Evolutionary conservation across 352 stramenopile genomes (phyloP).

Genomic region (Detonula confervacea): DNA sequence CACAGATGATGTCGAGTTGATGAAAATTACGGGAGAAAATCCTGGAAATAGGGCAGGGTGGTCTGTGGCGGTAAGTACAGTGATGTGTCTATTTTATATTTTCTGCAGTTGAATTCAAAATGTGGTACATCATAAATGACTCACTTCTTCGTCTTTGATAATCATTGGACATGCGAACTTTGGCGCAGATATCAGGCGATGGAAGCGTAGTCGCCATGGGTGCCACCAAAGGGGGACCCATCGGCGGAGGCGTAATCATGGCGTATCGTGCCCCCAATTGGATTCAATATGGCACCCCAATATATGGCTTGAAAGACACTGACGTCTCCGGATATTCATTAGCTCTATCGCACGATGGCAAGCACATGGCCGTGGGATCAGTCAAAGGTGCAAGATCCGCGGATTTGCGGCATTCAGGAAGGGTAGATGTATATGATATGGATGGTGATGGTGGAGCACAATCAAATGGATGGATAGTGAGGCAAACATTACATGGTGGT

Average conservation of each 20-base stretch:
- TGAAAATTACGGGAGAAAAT: not conserved
- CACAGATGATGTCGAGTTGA: not conserved
- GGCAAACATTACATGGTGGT: not conserved
- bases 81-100: too few species aligned
- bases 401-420: conserved; percentile 18
- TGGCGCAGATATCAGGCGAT: conserved; percentile 39
- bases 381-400: conserved; percentile 14
- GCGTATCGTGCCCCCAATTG: conserved; percentile 25
- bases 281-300: conserved; percentile 10
- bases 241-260: conserved; percentile 12
- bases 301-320: not conserved
- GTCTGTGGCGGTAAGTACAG: conserved; percentile 18
- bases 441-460: too few species aligned
- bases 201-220: conserved; percentile 31
- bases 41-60: conserved; percentile 17
- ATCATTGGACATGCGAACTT: too few species aligned
- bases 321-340: conserved; percentile 31
- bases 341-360: conserved; percentile 25
- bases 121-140: too few species aligned
- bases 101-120: not conserved
- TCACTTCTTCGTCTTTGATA: too few species aligned
- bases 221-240: conserved; percentile 27
- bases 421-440: conserved; percentile 16
- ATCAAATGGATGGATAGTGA: conserved; percentile 27
- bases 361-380: conserved; percentile 27